Conservation (phyloP, 805 yeast species). For the Metschnikowia corniflorae region DNA sequence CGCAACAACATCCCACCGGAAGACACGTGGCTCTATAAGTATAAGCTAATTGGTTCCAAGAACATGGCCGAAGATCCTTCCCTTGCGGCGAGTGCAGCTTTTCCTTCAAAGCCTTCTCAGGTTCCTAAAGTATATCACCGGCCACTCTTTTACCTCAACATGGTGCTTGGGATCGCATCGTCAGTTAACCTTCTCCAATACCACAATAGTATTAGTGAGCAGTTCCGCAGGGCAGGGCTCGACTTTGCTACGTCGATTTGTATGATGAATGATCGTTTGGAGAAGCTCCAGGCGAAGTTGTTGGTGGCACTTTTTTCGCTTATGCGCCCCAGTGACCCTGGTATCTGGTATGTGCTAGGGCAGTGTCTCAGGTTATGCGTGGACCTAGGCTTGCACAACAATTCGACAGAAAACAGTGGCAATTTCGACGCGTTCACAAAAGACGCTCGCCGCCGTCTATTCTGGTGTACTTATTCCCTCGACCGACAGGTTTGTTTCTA, state of each 20-base stretch:
- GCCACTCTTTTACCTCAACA: conserved; percentile 67
- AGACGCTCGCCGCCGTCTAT: conserved; percentile 58
- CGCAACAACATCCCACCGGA: conserved; percentile 11
- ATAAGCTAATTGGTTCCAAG: conserved; percentile 29
- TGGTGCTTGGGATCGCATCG: conserved; percentile 77
- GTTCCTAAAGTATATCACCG: conserved; percentile 49
- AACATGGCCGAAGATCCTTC: conserved; percentile 2
- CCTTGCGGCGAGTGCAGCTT: conserved; percentile 18
- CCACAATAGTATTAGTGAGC: conserved; percentile 60
- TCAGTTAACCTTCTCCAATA: conserved; percentile 69
- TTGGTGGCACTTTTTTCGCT: conserved; percentile 67
- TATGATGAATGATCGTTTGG: conserved; percentile 56
- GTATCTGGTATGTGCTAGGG: conserved; percentile 90
- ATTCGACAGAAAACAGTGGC: conserved; percentile 30
- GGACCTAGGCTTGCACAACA: conserved; percentile 82
- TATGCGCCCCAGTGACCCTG: conserved; percentile 88
- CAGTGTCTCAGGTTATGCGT: conserved; percentile 75
- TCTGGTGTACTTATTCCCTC: conserved; percentile 86
- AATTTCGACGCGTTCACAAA: conserved; percentile 50
- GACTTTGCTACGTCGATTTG: conserved; percentile 58
- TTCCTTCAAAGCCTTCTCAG: conserved; percentile 26
- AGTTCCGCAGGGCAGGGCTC: conserved; percentile 66
- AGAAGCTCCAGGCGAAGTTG: conserved; percentile 68
- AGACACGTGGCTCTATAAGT: conserved; percentile 47
- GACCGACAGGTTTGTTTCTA: conserved; percentile 86